These are phyloP conservation scores for Gossypium gossypioides DNA, from an alignment of 441 rosid species.

Conservation along the genomic window DNA sequence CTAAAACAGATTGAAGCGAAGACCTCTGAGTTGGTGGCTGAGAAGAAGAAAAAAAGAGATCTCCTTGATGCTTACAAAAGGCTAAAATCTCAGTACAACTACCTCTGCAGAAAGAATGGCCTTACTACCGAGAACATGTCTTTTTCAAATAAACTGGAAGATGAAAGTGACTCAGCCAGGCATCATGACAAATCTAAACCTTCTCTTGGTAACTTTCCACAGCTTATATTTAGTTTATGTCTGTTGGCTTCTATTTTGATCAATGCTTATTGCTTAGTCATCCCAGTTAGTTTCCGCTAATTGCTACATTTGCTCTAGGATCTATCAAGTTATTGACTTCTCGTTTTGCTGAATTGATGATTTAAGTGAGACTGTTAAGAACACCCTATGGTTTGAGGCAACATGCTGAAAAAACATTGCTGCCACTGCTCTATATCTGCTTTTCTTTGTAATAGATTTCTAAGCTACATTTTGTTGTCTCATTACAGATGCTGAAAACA, in stretches of 20 bases:
- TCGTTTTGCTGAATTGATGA: background rate
- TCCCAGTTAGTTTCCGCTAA: background rate
- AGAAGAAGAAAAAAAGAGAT: slow-evolving; percentile 37
- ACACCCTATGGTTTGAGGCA: background rate
- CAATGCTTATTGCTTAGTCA: background rate
- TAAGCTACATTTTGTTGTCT: background rate
- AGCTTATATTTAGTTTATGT: background rate
- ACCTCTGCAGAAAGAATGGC: slow-evolving; percentile 41
- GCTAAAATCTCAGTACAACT: slow-evolving; percentile 59
- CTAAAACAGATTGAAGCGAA: slow-evolving; percentile 34
- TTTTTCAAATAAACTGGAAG: slow-evolving; percentile 25
- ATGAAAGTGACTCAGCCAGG: slow-evolving; percentile 27
- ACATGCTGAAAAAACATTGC: background rate
- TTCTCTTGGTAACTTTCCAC: slow-evolving; percentile 34
- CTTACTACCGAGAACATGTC: slow-evolving; percentile 40
- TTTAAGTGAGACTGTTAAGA: background rate
- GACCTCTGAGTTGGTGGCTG: slow-evolving; percentile 33
- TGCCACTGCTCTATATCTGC: background rate
- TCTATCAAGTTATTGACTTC: background rate
- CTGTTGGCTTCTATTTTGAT: slow-evolving; percentile 6
- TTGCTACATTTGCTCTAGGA: background rate
- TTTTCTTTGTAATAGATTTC: background rate
- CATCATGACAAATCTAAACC: slow-evolving; percentile 25
- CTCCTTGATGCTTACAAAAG: slow-evolving; percentile 40
- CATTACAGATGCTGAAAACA: slow-evolving; percentile 4